phyloP scores from a whole-genome alignment of 495 filamentous ascomycete species.

The Trichoderma parareesei region DNA sequence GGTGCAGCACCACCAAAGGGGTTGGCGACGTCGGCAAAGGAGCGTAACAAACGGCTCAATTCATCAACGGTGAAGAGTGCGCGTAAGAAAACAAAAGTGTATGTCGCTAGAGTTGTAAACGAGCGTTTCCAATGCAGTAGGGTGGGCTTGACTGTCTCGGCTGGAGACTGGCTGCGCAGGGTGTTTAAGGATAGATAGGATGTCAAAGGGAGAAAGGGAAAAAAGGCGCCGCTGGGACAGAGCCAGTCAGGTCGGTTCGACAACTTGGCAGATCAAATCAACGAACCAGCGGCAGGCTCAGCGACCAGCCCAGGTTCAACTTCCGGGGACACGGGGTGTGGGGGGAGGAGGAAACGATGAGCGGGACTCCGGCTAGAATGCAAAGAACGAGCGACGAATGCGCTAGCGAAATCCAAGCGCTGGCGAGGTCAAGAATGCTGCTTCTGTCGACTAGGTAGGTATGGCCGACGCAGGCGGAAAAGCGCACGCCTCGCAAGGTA shows the following conservation, averaged over 20 bases:
- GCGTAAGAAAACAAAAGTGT: background rate
- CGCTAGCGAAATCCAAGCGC: slow-evolving; percentile 5
- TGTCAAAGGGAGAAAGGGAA: slow-evolving; percentile 6
- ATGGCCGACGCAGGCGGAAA: slow-evolving; percentile 2
- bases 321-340: slow-evolving; percentile 8
- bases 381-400: slow-evolving; percentile 8
- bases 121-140: slow-evolving; percentile 1
- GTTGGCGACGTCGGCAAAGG: slow-evolving; percentile 2
- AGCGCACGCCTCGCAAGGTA: background rate
- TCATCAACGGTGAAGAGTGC: background rate
- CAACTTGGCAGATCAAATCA: slow-evolving; percentile 7
- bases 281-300: slow-evolving; percentile 7
- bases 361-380: background rate
- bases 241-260: background rate
- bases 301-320: slow-evolving; percentile 1
- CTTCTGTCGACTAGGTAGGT: background rate
- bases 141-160: background rate
- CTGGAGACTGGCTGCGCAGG: background rate
- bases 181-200: background rate
- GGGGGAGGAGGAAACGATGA: slow-evolving; percentile 1
- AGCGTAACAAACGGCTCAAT: slow-evolving; percentile 6
- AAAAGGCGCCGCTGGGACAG: slow-evolving; percentile 6
- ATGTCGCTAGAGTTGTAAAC: background rate
- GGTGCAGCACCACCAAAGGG: slow-evolving; percentile 9
- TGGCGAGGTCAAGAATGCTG: slow-evolving; percentile 1